Evolutionary conservation across 2,329 filamentous ascomycete species (phyloP).

Genomic region (Periconia sp.): DNA sequence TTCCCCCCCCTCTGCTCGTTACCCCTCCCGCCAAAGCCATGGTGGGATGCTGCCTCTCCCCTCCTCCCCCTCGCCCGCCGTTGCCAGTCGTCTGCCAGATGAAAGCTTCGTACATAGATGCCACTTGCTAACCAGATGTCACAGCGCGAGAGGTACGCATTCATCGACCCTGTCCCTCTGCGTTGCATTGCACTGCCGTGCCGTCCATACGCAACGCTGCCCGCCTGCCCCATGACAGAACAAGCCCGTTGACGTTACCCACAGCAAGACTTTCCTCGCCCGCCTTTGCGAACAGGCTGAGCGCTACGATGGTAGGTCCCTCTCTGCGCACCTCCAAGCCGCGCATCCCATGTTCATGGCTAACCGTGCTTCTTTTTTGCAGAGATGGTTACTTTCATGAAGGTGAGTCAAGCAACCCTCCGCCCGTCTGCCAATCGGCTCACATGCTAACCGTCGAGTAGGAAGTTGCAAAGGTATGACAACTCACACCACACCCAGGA

Average conservation of each 20-base stretch:
- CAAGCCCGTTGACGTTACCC: constrained; percentile 28
- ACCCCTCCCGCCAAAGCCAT: constrained; percentile 36
- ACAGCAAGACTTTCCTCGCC: constrained; percentile 93
- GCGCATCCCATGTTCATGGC: constrained; percentile 20
- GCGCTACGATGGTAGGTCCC: constrained; percentile 86
- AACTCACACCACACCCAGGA: constrained; percentile 22
- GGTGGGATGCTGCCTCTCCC: constrained; percentile 35
- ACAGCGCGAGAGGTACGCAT: constrained; percentile 53
- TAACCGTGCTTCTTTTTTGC: constrained; percentile 35
- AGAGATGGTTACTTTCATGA: constrained; percentile 99
- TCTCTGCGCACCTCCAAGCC: constrained; percentile 9
- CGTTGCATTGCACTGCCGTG: background rate
- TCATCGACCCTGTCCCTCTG: too few relatives aligned
- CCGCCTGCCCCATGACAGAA: background rate
- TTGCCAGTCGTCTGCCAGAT: background rate
- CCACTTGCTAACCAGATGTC: constrained; percentile 36
- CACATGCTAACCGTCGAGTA: constrained; percentile 46
- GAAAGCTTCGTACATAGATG: background rate
- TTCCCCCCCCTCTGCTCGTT: constrained; percentile 35
- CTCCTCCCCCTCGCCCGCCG: background rate
- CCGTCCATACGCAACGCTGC: constrained; percentile 15
- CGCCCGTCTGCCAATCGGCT: background rate
- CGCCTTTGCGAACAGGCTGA: constrained; percentile 99
- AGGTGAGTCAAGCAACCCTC: constrained; percentile 56
- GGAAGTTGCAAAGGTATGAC: constrained; percentile 89